Evolutionary conservation across 2,329 filamentous ascomycete genomes (phyloP).

Genomic region (Xylaria sp.): DNA sequence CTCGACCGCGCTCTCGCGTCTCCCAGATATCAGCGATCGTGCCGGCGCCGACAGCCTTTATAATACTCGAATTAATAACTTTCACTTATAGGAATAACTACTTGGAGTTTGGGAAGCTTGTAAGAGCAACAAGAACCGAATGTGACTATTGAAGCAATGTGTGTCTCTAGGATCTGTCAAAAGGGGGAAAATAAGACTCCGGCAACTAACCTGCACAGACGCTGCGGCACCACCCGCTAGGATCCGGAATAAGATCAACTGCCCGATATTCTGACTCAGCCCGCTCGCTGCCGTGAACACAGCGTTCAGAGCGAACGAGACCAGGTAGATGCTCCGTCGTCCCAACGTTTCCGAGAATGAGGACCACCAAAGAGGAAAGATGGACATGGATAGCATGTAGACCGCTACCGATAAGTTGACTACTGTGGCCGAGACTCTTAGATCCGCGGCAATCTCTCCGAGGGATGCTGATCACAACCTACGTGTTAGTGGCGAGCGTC

Average conservation of each 20-base stretch:
- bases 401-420: conserved; percentile 80
- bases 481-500: conserved; percentile 25
- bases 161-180: background rate
- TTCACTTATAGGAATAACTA: background rate
- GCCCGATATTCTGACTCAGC: conserved; percentile 73
- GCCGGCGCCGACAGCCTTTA: conserved; percentile 79
- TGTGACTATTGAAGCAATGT: background rate
- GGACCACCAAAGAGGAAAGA: conserved; percentile 89
- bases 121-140: background rate
- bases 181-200: background rate
- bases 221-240: conserved; percentile 80
- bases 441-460: conserved; percentile 67
- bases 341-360: conserved; percentile 80
- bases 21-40: conserved; percentile 88
- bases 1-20: conserved; percentile 73
- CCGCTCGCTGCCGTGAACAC: conserved; percentile 77
- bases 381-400: conserved; percentile 85
- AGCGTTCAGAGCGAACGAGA: conserved; percentile 77
- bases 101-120: background rate
- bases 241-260: conserved; percentile 82
- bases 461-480: conserved; percentile 68
- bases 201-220: conserved; percentile 67
- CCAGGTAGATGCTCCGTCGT: conserved; percentile 80
- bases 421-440: conserved; percentile 71
- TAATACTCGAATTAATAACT: background rate